Evolutionary conservation across 2,329 filamentous ascomycete genomes (phyloP), one percentile per base, ranked within the genome.

Genomic region (Trichophyton schoenleinii): DNA sequence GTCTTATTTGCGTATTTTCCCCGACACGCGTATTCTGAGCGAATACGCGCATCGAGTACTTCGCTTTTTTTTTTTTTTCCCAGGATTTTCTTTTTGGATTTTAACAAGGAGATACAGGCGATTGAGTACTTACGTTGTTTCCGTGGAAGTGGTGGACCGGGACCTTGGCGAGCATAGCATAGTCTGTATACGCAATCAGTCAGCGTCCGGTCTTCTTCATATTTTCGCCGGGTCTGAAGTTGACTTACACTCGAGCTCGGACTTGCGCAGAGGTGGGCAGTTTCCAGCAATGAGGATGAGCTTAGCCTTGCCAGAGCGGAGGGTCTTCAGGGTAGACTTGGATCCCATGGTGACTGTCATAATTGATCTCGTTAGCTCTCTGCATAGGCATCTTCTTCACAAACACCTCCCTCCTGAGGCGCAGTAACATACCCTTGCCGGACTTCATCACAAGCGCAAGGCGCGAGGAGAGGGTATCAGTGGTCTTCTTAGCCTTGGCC

Each of bases 281-380:
- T 99, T 97, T 80, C 89, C 91, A 70, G 87, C 83, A 67, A 95
- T 95, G 80, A 95, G 91, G 78, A 97, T 89, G 70, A 96, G 86
- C 88, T 97, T 97, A 78, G 94, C 94, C 87, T 96, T 97, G 79
- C 92, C 91, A 70, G 86, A 88, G 74, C 92, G 89, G 71, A 97
- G 88, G 70, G 83, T 82, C 88, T 97, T 95, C 75, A 94, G 83
- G 74, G 83, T 92, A 66, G 85, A 88, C 81, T 92, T 91, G 84
- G 92, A 92, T 73, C 91, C 91, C 68, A 95, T 84, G 67, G 85
- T 91, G 82, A 96, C 90, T 83, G 75, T 64, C 60, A 42, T 5
- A 7, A 44, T n/a, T 44, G n/a, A 44, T 20, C n/a, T 36, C 1
- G 25, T 57, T 57, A 48, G 20, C n/a, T 25, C 13, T 38, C 34